phyloP scores from a whole-genome alignment of 768 basidiomycete genomes.

The Rhodocollybia butyracea region DNA sequence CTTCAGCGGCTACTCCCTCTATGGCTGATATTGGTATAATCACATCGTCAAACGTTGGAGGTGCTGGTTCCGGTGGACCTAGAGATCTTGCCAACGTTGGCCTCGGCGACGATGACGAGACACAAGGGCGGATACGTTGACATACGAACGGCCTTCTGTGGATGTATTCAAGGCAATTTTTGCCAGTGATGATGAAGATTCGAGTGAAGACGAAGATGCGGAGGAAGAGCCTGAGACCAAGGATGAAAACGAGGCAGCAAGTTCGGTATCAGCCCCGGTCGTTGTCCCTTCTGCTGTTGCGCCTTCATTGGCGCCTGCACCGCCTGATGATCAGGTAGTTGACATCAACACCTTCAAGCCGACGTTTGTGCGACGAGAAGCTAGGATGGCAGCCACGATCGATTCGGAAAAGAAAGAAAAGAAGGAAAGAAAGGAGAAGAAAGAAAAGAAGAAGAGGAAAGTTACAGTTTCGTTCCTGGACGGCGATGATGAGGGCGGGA shows the following conservation, averaged over 20 bases:
- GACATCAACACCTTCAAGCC: constrained; percentile 84
- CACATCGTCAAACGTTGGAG: constrained; percentile 10
- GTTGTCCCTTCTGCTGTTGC: not conserved
- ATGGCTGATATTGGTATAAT: not conserved
- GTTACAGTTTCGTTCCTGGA: constrained; percentile 59
- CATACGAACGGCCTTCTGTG: constrained; percentile 84
- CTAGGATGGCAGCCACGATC: constrained; percentile 24
- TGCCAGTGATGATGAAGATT: constrained; percentile 89
- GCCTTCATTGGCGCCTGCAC: not conserved
- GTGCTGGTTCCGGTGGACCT: constrained; percentile 23
- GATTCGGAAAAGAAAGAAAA: constrained; percentile 38
- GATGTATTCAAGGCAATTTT: constrained; percentile 98
- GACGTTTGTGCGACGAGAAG: constrained; percentile 71
- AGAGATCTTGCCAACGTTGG: constrained; percentile 82
- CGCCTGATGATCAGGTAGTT: constrained; percentile 23
- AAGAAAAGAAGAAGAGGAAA: constrained; percentile 48
- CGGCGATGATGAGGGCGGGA: constrained; percentile 31
- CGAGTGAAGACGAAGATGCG: constrained; percentile 60
- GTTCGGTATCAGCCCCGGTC: too few species aligned
- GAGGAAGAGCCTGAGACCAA: too few species aligned
- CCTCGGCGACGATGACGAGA: constrained; percentile 81
- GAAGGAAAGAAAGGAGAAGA: constrained; percentile 34
- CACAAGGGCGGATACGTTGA: constrained; percentile 86
- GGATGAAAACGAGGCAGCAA: too few species aligned
- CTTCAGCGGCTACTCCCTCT: not conserved